Evolutionary conservation across 176 grass and related monocot genomes (phyloP), one percentile per base, ranked within the genome.

Genomic region (Aegilops sharonensis): DNA sequence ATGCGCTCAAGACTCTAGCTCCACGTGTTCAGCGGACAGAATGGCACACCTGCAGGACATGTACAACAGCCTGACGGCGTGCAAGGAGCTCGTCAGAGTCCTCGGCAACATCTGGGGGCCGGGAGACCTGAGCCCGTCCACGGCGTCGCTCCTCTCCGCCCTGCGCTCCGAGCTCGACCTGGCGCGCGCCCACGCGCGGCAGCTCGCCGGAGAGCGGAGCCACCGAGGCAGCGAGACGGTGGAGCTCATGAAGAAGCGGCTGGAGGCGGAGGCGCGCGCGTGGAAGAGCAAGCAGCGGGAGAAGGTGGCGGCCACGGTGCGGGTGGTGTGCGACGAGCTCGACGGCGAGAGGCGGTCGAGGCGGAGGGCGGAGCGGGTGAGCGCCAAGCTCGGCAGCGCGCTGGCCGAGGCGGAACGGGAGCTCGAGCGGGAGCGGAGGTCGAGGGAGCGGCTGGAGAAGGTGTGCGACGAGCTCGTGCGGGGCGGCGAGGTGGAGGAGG

Each of bases 71-170:
- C 67, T 98, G 37, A 57, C 70, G 7, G 84, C 96, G 34, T 95
- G 90, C 77, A 90, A 87, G 83, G 92, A 94, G 79, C 90, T 98
- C 3, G 73, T 95, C 52, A 92, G 90, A 20, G 88, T 90, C 14
- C 47, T 95, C 34, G 63, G 80, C 78, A 80, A 60, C 70, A 60
- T 95, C 23, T 68, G 80, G 79, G 84, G 84, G 3, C 61, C 75
- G 42, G 85, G 83, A 17, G 89, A 56, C n/a, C 84, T 78, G 42
- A 81, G 34, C 78, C 70, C 88, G 18, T 95, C 91, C 12, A 73
- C 86, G 74, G 45, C 85, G 10, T 91, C 93, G 34, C 65, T 98
- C 35, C 66, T 94, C 43, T 85, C 88, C 21, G 91, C 91, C 17
- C 91, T 98, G 57, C 85, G 82, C 63, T 79, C 90, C 15, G 89